These are phyloP conservation scores for Hypoxylon rubiginosum DNA, from an alignment of 2,329 filamentous ascomycete genomes.

Conservation along the genomic window DNA sequence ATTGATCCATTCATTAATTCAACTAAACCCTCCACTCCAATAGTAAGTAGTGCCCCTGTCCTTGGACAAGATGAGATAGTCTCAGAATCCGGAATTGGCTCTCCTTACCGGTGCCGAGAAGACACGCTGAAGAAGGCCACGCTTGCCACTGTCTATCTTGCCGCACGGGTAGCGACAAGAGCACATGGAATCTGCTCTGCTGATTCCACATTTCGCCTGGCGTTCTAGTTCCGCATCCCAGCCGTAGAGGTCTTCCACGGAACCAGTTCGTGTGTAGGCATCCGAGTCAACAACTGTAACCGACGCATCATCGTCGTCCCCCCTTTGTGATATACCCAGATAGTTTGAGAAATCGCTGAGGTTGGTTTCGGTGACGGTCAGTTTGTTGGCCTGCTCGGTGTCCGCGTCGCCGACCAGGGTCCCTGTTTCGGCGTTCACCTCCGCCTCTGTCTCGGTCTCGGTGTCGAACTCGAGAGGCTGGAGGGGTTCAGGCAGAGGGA, in stretches of 20 bases:
- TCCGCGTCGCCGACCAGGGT: slow-evolving; percentile 34
- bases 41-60: slow-evolving; percentile 1
- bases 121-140: slow-evolving; percentile 58
- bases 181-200: slow-evolving; percentile 36
- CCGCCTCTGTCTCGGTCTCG: slow-evolving; percentile 49
- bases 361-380: slow-evolving; percentile 46
- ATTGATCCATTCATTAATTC: slow-evolving; percentile 30
- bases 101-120: slow-evolving; percentile 50
- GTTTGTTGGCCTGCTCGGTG: slow-evolving; percentile 48
- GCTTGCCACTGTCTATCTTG: slow-evolving; percentile 49
- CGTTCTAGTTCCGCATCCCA: slow-evolving; percentile 66
- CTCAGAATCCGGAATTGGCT: slow-evolving; percentile 31
- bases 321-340: slow-evolving; percentile 52
- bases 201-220: slow-evolving; percentile 45
- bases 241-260: slow-evolving; percentile 62
- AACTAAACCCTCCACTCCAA: slow-evolving; percentile 10
- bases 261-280: slow-evolving; percentile 46
- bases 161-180: slow-evolving; percentile 47
- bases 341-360: slow-evolving; percentile 58
- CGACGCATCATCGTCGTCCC: slow-evolving; percentile 47
- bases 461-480: slow-evolving; percentile 45
- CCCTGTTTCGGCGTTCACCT: slow-evolving; percentile 39
- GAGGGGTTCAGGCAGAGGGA: slow-evolving; percentile 40
- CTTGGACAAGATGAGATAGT: neutral
- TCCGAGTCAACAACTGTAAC: slow-evolving; percentile 50